These are phyloP conservation scores for Purpureocillium lavendulum DNA, from an alignment of 2,329 filamentous ascomycete genomes.

Conservation along the genomic window DNA sequence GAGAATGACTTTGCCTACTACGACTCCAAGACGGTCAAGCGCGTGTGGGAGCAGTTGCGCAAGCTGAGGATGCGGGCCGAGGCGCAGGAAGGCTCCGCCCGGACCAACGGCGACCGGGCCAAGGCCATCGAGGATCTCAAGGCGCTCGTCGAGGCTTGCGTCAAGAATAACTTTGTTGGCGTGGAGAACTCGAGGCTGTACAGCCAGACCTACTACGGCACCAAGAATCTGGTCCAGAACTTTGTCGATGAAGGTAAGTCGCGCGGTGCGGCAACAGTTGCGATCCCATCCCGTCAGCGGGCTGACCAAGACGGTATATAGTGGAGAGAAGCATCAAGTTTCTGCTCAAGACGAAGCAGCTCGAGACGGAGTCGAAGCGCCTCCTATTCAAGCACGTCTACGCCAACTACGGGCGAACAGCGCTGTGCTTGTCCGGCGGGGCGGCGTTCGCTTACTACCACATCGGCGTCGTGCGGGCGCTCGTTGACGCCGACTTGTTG, in stretches of 20 bases:
- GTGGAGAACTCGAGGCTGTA: conserved; percentile 93
- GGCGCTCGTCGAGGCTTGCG: conserved; percentile 74
- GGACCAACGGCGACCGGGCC: conserved; percentile 21
- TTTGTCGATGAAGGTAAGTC: conserved; percentile 72
- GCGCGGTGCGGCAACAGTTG: too few relatives aligned
- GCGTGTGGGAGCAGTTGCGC: conserved; percentile 68
- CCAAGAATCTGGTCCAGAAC: conserved; percentile 86
- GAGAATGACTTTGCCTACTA: conserved; percentile 77
- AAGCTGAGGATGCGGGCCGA: conserved; percentile 55
- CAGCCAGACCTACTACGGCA: conserved; percentile 94
- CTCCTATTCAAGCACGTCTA: conserved; percentile 79
- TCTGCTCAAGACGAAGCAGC: conserved; percentile 57
- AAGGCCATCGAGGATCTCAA: conserved; percentile 67
- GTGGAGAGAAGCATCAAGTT: conserved; percentile 60
- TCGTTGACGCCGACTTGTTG: conserved; percentile 76
- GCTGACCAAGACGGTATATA: conserved; percentile 20
- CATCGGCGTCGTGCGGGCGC: conserved; percentile 82
- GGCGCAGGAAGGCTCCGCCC: conserved; percentile 32
- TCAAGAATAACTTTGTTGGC: conserved; percentile 96
- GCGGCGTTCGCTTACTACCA: conserved; percentile 97
- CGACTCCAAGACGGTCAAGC: conserved; percentile 73
- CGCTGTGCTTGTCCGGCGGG: conserved; percentile 85
- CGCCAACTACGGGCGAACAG: conserved; percentile 86
- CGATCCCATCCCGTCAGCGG: too few relatives aligned
- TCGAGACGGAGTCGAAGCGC: conserved; percentile 67